These are phyloP conservation scores for Heterobasidion parviporum DNA, from an alignment of 1,284 basidiomycete genomes.

Conservation along the genomic window DNA sequence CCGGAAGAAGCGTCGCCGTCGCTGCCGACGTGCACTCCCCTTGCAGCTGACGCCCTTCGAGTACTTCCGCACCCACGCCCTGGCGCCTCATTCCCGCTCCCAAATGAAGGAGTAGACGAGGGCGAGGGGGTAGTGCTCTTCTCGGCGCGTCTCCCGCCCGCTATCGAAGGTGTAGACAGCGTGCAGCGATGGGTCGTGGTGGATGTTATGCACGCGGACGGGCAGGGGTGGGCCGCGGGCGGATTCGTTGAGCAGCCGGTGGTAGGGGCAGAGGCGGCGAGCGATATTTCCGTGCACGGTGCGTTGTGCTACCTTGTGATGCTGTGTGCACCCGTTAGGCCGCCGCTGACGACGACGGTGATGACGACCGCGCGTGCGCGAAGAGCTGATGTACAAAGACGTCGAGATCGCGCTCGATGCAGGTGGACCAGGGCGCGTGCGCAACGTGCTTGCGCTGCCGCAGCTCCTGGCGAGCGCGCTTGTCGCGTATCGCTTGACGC, in stretches of 20 bases:
- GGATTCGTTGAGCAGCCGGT: slow-evolving; percentile 27
- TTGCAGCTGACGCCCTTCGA: slow-evolving; percentile 1
- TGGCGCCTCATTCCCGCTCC: slow-evolving; percentile 49
- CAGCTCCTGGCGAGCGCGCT: slow-evolving; percentile 48
- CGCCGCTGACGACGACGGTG: too few relatives aligned
- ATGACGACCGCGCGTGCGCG: background rate
- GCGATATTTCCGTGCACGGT: slow-evolving; percentile 5
- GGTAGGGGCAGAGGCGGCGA: slow-evolving; percentile 18
- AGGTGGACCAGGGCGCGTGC: background rate
- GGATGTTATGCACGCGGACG: slow-evolving; percentile 38
- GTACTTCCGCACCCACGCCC: slow-evolving; percentile 46
- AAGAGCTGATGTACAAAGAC: background rate
- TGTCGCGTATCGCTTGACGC: slow-evolving; percentile 50
- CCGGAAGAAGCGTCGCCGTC: background rate
- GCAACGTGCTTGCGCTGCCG: slow-evolving; percentile 19
- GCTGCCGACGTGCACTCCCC: slow-evolving; percentile 2
- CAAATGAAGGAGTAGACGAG: slow-evolving; percentile 61
- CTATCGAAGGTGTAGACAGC: slow-evolving; percentile 11
- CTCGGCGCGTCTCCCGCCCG: slow-evolving; percentile 35
- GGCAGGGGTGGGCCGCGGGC: slow-evolving; percentile 57
- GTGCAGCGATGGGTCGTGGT: slow-evolving; percentile 39
- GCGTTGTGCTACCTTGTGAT: background rate
- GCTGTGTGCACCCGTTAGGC: background rate
- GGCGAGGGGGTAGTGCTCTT: slow-evolving; percentile 64
- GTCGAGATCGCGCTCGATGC: slow-evolving; percentile 3